These are phyloP conservation scores for Oenanthe javanica DNA, from an alignment of 140 eudicot species.

Conservation along the genomic window DNA sequence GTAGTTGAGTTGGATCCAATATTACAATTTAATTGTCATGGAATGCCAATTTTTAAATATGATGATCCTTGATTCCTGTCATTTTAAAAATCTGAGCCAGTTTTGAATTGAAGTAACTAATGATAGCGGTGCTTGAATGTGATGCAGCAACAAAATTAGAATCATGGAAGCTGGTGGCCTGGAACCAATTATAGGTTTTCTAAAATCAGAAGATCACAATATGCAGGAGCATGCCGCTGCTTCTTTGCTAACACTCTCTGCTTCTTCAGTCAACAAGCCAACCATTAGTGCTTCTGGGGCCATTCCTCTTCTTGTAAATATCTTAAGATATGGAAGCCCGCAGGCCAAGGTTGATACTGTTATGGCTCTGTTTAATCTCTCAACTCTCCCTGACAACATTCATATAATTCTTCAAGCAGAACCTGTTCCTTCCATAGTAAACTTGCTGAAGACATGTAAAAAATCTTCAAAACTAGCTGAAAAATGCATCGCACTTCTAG, in stretches of 20 bases:
- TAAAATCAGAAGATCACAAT: slow-evolving; percentile 38
- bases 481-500: slow-evolving; percentile 70
- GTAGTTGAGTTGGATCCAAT: background rate
- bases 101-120: background rate
- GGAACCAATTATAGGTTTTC: slow-evolving; percentile 69
- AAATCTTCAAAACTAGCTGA: slow-evolving; percentile 63
- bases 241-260: slow-evolving; percentile 78
- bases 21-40: background rate
- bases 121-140: background rate
- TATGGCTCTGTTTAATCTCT: slow-evolving; percentile 82
- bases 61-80: background rate
- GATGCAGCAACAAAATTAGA: slow-evolving; percentile 70
- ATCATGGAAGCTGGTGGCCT: slow-evolving; percentile 81
- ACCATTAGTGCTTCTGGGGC: slow-evolving; percentile 67
- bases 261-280: slow-evolving; percentile 67
- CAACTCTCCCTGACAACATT: slow-evolving; percentile 60
- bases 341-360: slow-evolving; percentile 76
- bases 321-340: slow-evolving; percentile 36
- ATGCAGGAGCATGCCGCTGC: slow-evolving; percentile 89
- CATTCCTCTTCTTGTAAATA: slow-evolving; percentile 58
- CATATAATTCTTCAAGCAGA: slow-evolving; percentile 40
- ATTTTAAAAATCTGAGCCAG: background rate
- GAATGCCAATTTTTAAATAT: background rate
- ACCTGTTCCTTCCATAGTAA: slow-evolving; percentile 58
- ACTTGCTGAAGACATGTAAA: slow-evolving; percentile 55